Evolutionary conservation across 805 yeast species (phyloP).

Genomic region (Vanderwaltozyma yarrowii): DNA sequence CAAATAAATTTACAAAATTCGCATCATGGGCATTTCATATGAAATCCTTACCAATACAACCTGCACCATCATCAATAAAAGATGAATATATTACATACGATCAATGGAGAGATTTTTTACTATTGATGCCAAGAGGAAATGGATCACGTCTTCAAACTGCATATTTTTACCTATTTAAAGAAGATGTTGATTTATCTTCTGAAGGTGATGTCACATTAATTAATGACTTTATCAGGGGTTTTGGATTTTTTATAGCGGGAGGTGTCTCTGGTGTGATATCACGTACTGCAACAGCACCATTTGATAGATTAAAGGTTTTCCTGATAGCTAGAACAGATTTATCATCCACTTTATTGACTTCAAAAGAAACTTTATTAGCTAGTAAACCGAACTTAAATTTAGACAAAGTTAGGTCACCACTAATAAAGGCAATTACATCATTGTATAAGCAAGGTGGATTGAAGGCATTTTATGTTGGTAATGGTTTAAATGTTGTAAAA

Average conservation of each 20-base stretch:
- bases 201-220: conserved; percentile 89
- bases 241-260: conserved; percentile 89
- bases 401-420: conserved; percentile 56
- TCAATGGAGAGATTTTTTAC: conserved; percentile 73
- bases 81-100: conserved; percentile 70
- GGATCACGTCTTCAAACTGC: conserved; percentile 79
- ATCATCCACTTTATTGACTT: conserved; percentile 55
- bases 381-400: conserved; percentile 30
- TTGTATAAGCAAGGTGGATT: conserved; percentile 85
- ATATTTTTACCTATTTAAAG: conserved; percentile 48
- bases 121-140: conserved; percentile 70
- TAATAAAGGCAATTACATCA: conserved; percentile 69
- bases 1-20: conserved; percentile 13
- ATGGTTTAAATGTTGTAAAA: conserved; percentile 85
- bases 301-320: conserved; percentile 89
- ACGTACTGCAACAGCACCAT: conserved; percentile 94
- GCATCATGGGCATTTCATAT: conserved; percentile 24
- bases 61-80: conserved; percentile 8
- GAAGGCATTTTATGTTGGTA: conserved; percentile 84
- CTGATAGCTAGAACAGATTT: conserved; percentile 84
- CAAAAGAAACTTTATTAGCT: conserved; percentile 38
- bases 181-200: conserved; percentile 70
- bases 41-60: neutral
- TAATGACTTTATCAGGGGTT: conserved; percentile 67
- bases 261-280: conserved; percentile 94